These are phyloP conservation scores for Bryoglossum gracile DNA, from an alignment of 495 filamentous ascomycete genomes.

Conservation along the genomic window DNA sequence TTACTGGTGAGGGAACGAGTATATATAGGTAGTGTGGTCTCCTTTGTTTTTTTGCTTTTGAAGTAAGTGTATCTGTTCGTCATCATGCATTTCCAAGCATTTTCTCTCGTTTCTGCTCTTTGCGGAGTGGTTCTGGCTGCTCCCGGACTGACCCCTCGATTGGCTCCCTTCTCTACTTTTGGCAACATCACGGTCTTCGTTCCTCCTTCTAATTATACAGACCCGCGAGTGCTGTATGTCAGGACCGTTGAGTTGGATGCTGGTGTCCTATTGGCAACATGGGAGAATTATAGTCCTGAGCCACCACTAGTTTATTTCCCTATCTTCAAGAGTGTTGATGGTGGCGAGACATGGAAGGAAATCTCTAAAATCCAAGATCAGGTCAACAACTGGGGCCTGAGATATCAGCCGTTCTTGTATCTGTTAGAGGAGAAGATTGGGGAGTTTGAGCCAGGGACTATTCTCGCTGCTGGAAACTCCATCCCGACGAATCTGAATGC, in stretches of 20 bases:
- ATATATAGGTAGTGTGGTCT: too few species aligned
- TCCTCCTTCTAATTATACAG: conserved; percentile 37
- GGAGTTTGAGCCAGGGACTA: conserved; percentile 47
- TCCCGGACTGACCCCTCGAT: neutral
- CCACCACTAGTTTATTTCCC: conserved; percentile 55
- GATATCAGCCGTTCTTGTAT: conserved; percentile 62
- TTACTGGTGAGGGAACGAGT: too few species aligned
- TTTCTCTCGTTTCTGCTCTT: conserved; percentile 4
- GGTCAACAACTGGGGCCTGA: conserved; percentile 55
- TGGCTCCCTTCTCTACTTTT: conserved; percentile 20
- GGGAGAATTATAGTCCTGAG: conserved; percentile 54
- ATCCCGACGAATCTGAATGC: conserved; percentile 54
- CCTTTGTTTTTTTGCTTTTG: too few species aligned
- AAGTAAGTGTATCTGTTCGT: neutral
- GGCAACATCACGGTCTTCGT: conserved; percentile 29
- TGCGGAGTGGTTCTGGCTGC: conserved; percentile 5
- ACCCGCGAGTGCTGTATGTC: conserved; percentile 45
- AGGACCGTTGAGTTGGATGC: conserved; percentile 42
- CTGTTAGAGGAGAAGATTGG: conserved; percentile 50
- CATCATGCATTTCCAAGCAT: conserved; percentile 12
- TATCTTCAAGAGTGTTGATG: conserved; percentile 55
- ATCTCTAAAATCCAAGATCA: conserved; percentile 54
- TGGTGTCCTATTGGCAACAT: conserved; percentile 53
- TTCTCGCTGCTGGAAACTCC: conserved; percentile 56
- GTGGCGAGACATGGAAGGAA: conserved; percentile 54